phyloP scores from a whole-genome alignment of 805 yeast species.

The Lachancea sp. region DNA sequence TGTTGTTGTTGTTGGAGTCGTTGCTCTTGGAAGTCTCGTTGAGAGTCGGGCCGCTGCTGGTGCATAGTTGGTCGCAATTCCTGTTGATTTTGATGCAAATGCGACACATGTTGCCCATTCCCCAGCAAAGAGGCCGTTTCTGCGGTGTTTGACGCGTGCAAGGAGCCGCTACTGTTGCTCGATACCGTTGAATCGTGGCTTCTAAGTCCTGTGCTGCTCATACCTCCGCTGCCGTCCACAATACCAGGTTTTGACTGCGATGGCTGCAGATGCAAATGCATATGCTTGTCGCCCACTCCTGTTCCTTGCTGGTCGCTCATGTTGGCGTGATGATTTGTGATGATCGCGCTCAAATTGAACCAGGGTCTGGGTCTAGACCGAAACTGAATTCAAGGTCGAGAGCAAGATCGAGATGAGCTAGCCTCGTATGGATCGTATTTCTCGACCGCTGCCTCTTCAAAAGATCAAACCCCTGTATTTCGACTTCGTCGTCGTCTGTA shows the following conservation, averaged over 20 bases:
- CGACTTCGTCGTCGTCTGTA: too few relatives aligned
- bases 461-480: too few relatives aligned
- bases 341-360: background rate
- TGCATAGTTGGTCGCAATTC: background rate
- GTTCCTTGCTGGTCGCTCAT: constrained; percentile 3
- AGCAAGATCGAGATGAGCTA: too few relatives aligned
- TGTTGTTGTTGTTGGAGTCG: constrained; percentile 4
- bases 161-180: background rate
- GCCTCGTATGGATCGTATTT: too few relatives aligned
- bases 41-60: background rate
- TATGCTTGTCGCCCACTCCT: constrained; percentile 1
- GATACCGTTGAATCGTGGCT: background rate
- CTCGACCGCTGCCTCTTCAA: too few relatives aligned
- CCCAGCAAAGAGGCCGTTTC: constrained; percentile 4
- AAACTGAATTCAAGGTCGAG: background rate
- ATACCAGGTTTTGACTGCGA: background rate
- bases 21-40: background rate
- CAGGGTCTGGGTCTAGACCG: background rate
- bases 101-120: background rate
- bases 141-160: background rate
- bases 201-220: background rate
- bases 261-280: constrained; percentile 4
- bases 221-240: background rate
- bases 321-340: background rate
- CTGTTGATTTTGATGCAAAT: background rate